A percentile compares a stretch with the other conserved stretches of the same genome.
Evolutionary conservation across 1,284 basidiomycete genomes (phyloP).

Genomic region (Amylostereum chailletii): DNA sequence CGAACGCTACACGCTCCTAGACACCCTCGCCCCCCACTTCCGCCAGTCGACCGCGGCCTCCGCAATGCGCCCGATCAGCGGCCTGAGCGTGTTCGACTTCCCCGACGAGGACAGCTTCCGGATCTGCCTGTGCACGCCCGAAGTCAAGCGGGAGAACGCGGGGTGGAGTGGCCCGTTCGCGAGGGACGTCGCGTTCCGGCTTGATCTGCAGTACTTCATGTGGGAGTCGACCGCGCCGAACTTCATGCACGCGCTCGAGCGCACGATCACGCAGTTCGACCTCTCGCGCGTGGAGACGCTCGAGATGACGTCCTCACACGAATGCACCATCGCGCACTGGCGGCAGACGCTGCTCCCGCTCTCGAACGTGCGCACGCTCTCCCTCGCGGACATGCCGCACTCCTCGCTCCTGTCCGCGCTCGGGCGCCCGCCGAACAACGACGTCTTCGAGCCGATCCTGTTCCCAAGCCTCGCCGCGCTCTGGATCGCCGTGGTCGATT

Average conservation of each 20-base stretch:
- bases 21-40: background rate
- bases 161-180: conserved; percentile 1
- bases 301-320: background rate
- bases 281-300: background rate
- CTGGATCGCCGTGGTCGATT: too few relatives aligned
- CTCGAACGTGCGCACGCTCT: background rate
- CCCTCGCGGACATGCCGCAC: background rate
- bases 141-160: background rate
- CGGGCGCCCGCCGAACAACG: background rate
- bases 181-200: background rate
- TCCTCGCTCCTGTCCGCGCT: background rate
- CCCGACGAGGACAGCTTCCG: background rate
- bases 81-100: conserved; percentile 1
- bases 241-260: background rate
- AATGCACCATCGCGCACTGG: background rate
- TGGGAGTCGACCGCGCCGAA: background rate
- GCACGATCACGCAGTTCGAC: background rate
- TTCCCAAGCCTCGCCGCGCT: too few relatives aligned
- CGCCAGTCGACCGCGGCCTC: background rate
- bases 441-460: too few relatives aligned
- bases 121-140: background rate
- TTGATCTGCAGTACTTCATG: background rate
- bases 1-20: background rate
- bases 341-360: background rate
- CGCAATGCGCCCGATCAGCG: background rate